phyloP scores from a whole-genome alignment of 495 filamentous ascomycete species.

The Chaetomidium leptoderma region DNA sequence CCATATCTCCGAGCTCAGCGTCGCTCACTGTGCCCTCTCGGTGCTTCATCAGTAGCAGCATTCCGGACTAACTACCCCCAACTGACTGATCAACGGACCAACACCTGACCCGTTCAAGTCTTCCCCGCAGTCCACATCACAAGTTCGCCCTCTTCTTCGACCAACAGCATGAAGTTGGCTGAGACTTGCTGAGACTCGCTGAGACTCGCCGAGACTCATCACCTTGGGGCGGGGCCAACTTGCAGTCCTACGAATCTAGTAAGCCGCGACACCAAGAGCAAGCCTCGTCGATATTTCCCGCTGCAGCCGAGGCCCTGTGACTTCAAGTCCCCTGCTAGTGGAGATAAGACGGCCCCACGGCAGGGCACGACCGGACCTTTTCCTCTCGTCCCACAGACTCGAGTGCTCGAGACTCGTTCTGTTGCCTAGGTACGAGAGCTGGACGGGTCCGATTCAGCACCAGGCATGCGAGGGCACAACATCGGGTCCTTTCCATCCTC shows the following conservation, averaged over 20 bases:
- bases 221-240: too few relatives aligned
- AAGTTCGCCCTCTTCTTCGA: neutral
- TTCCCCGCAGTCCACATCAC: neutral
- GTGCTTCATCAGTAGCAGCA: neutral
- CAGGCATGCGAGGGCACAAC: neutral
- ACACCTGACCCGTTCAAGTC: neutral
- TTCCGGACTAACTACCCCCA: neutral
- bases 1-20: neutral
- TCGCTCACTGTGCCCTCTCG: constrained; percentile 1
- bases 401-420: too few relatives aligned
- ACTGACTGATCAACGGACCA: neutral
- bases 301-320: neutral
- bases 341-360: neutral
- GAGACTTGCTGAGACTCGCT: too few relatives aligned
- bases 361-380: neutral
- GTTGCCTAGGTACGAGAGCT: constrained; percentile 1
- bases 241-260: too few relatives aligned
- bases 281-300: neutral
- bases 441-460: neutral
- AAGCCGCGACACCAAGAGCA: neutral
- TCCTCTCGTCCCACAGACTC: neutral
- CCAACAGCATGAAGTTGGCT: neutral
- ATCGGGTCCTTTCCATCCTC: neutral
- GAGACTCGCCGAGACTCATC: neutral
- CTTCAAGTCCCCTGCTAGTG: too few relatives aligned